phyloP scores from a whole-genome alignment of 192 early-diverging fungal species.

The Coemansia sp. region DNA sequence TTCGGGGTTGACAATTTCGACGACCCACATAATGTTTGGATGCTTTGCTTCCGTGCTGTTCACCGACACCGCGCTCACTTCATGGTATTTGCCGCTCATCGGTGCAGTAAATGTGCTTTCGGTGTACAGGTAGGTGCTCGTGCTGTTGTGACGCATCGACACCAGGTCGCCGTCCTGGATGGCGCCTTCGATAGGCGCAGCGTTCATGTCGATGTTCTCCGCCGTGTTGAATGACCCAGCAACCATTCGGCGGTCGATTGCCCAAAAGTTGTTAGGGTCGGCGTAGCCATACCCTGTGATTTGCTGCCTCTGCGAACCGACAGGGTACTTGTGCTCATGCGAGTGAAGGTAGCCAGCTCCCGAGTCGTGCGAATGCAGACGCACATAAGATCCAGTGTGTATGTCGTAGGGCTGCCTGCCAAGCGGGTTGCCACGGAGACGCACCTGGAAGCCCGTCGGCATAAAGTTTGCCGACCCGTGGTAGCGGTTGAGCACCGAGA shows the following conservation, averaged over 20 bases:
- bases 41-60: slow-evolving; percentile 19
- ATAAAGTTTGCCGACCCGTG: slow-evolving; percentile 48
- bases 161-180: slow-evolving; percentile 73
- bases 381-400: slow-evolving; percentile 35
- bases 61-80: slow-evolving; percentile 55
- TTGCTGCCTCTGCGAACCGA: slow-evolving; percentile 73
- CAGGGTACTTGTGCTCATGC: slow-evolving; percentile 63
- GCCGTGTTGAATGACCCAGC: slow-evolving; percentile 23
- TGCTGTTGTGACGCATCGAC: slow-evolving; percentile 64
- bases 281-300: slow-evolving; percentile 77
- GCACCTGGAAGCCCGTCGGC: slow-evolving; percentile 47
- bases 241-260: slow-evolving; percentile 34
- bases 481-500: slow-evolving; percentile 71
- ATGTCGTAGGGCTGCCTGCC: slow-evolving; percentile 44
- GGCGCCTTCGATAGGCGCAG: slow-evolving; percentile 44
- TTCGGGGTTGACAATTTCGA: slow-evolving; percentile 68
- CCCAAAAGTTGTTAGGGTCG: slow-evolving; percentile 88
- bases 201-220: neutral
- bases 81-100: slow-evolving; percentile 60
- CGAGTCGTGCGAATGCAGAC: slow-evolving; percentile 28
- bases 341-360: slow-evolving; percentile 53
- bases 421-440: slow-evolving; percentile 37
- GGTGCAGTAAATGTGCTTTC: slow-evolving; percentile 59
- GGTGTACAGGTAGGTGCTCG: slow-evolving; percentile 61
- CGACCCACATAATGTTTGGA: slow-evolving; percentile 80